Evolutionary conservation across 2,329 filamentous ascomycete genomes (phyloP).

Genomic region (Pseudopithomyces chartarum): DNA sequence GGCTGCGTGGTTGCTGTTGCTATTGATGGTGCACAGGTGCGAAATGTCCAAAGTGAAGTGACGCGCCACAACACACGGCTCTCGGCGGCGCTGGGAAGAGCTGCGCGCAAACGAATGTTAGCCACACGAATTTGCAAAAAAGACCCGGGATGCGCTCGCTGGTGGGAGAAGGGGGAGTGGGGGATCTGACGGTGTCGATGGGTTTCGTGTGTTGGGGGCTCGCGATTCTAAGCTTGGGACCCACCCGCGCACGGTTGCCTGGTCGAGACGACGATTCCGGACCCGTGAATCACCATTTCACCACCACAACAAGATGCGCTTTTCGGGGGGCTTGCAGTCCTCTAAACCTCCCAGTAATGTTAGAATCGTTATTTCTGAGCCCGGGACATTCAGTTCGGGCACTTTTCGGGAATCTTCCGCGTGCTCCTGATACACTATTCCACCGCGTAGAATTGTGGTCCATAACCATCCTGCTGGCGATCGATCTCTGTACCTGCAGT

Average conservation of each 20-base stretch:
- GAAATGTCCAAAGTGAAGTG: constrained; percentile 11
- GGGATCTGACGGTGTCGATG: constrained; percentile 4
- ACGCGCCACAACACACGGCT: constrained; percentile 21
- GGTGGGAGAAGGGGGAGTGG: constrained; percentile 1
- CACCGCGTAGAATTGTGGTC: constrained; percentile 15
- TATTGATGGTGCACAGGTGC: constrained; percentile 14
- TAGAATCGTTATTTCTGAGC: constrained; percentile 3
- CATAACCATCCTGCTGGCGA: constrained; percentile 31
- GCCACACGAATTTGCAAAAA: neutral
- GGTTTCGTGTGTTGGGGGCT: constrained; percentile 4
- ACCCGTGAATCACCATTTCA: constrained; percentile 7
- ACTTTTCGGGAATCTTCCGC: constrained; percentile 36
- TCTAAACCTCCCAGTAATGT: neutral
- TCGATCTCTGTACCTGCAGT: constrained; percentile 33
- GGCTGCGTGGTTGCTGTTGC: constrained; percentile 27
- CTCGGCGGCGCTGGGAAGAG: no score
- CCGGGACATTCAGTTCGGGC: constrained; percentile 14
- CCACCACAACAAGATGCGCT: constrained; percentile 11
- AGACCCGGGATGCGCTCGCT: neutral
- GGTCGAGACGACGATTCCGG: neutral
- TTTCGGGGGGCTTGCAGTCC: constrained; percentile 6
- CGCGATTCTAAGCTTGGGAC: constrained; percentile 4
- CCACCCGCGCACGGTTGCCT: constrained; percentile 9
- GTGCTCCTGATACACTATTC: constrained; percentile 15
- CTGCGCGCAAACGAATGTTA: constrained; percentile 2